Percentiles rank a stretch among this genome's conserved stretches.
Evolutionary conservation across 805 yeast genomes (phyloP).

Genomic region (Starmerella stellata): DNA sequence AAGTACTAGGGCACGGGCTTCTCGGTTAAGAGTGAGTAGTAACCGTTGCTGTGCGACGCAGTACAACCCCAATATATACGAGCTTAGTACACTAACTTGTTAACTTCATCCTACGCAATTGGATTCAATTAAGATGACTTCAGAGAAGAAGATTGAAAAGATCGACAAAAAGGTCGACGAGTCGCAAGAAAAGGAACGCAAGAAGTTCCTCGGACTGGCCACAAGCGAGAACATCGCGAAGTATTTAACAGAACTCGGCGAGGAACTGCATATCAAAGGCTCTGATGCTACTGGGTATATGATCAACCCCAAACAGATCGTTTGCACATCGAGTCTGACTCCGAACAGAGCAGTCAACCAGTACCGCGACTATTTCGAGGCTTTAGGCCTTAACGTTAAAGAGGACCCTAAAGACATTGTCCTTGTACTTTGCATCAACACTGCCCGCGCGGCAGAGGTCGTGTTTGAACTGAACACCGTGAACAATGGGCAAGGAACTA

Average conservation of each 20-base stretch:
- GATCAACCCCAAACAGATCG: slow-evolving; percentile 37
- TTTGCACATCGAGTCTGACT: slow-evolving; percentile 43
- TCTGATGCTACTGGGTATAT: slow-evolving; percentile 59
- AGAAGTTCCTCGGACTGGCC: not conserved
- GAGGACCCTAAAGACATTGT: slow-evolving; percentile 24
- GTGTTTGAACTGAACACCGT: slow-evolving; percentile 38
- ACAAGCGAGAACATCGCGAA: slow-evolving; percentile 34
- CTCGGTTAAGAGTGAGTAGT: too few species aligned
- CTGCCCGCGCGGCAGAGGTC: slow-evolving; percentile 73
- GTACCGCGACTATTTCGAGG: slow-evolving; percentile 36
- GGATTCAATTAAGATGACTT: not conserved
- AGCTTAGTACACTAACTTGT: too few species aligned
- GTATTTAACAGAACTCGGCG: slow-evolving; percentile 31
- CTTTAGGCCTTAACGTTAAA: slow-evolving; percentile 22
- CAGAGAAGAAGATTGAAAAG: not conserved
- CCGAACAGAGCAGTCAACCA: slow-evolving; percentile 36
- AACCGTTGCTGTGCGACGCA: too few species aligned
- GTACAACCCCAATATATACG: too few species aligned
- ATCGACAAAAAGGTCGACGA: not conserved
- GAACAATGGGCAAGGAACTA: slow-evolving; percentile 30
- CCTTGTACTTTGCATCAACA: slow-evolving; percentile 50
- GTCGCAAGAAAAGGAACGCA: not conserved
- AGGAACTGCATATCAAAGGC: slow-evolving; percentile 32
- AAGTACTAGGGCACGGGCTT: too few species aligned
- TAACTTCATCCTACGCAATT: too few species aligned